Conservation (phyloP, 1,139 yeast species). For the Zygosaccharomyces sapae region DNA sequence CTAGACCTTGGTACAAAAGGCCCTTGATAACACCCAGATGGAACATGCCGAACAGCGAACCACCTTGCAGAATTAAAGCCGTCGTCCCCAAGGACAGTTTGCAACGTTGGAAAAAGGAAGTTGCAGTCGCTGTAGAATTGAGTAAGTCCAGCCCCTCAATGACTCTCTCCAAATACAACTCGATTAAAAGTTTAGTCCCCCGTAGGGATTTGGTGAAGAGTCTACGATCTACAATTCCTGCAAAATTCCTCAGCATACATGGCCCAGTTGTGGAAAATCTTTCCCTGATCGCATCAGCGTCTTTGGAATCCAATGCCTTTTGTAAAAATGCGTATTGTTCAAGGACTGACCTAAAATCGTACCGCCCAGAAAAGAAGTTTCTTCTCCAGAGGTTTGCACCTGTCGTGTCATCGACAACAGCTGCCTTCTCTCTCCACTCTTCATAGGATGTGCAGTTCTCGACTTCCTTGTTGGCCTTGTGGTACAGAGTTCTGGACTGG, state of each 20-base stretch:
- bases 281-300: constrained; percentile 58
- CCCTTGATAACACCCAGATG: constrained; percentile 91
- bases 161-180: constrained; percentile 78
- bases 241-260: constrained; percentile 71
- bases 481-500: constrained; percentile 30
- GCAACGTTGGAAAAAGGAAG: constrained; percentile 86
- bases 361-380: constrained; percentile 74
- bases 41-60: constrained; percentile 87
- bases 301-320: constrained; percentile 58
- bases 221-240: constrained; percentile 78
- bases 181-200: constrained; percentile 85
- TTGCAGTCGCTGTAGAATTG: constrained; percentile 47
- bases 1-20: constrained; percentile 61
- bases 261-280: constrained; percentile 70
- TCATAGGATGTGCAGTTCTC: constrained; percentile 43
- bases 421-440: constrained; percentile 60
- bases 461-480: constrained; percentile 31
- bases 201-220: constrained; percentile 76
- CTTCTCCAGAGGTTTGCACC: constrained; percentile 81
- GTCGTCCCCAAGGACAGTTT: constrained; percentile 88
- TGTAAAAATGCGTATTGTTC: constrained; percentile 63
- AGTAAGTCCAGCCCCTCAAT: constrained; percentile 60
- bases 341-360: constrained; percentile 77
- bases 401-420: constrained; percentile 58
- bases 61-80: constrained; percentile 87